Evolutionary conservation across 768 basidiomycete species (phyloP).

Genomic region (Gloeopeniophorella convolvens): DNA sequence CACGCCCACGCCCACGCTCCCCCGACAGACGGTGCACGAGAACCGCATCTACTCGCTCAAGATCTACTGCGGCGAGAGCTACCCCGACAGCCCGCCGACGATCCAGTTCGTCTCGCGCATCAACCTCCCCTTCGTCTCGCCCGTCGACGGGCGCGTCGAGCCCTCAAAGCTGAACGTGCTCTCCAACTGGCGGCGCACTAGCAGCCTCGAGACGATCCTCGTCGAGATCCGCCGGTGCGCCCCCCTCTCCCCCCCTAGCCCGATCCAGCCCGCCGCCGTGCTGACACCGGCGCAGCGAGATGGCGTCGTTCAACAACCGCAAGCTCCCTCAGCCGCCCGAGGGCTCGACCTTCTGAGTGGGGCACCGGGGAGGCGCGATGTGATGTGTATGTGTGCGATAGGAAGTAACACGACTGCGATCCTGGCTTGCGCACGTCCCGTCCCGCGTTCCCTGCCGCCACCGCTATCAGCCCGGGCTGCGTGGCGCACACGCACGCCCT

Average conservation of each 20-base stretch:
- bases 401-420: slow-evolving; percentile 2
- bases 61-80: slow-evolving; percentile 72
- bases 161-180: slow-evolving; percentile 64
- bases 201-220: slow-evolving; percentile 81
- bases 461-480: too few species aligned
- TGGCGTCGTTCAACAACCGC: slow-evolving; percentile 86
- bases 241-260: neutral
- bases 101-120: slow-evolving; percentile 86
- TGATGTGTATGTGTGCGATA: neutral
- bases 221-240: slow-evolving; percentile 89
- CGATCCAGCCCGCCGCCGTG: neutral
- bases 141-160: slow-evolving; percentile 73
- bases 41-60: slow-evolving; percentile 96
- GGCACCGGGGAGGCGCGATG: neutral
- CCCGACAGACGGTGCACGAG: slow-evolving; percentile 84
- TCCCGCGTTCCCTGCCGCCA: neutral
- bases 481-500: neutral
- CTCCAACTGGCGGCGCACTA: slow-evolving; percentile 63
- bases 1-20: slow-evolving; percentile 12
- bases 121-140: slow-evolving; percentile 88
- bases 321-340: slow-evolving; percentile 95
- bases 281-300: slow-evolving; percentile 70
- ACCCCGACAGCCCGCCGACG: slow-evolving; percentile 72
- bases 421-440: slow-evolving; percentile 4
- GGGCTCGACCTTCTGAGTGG: slow-evolving; percentile 56